Evolutionary conservation across 2,329 filamentous ascomycete genomes (phyloP).

Genomic region (Colletotrichum gloeosporioides): DNA sequence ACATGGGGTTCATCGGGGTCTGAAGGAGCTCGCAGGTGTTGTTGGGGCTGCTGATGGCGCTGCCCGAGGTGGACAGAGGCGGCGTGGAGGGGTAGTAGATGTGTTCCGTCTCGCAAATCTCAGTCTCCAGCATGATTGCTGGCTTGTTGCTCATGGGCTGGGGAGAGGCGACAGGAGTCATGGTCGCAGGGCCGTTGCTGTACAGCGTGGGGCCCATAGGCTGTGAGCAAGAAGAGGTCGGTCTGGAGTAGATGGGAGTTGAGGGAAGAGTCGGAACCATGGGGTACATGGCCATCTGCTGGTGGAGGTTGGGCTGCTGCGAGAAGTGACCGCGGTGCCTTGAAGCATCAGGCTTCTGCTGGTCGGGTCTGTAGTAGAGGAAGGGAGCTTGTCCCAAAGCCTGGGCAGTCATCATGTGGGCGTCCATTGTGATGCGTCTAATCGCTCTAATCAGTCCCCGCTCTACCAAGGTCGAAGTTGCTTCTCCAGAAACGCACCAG

Average conservation of each 20-base stretch:
- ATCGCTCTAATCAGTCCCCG: slow-evolving; percentile 24
- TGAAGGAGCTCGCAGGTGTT: slow-evolving; percentile 77
- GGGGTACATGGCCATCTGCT: slow-evolving; percentile 59
- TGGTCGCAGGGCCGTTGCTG: slow-evolving; percentile 63
- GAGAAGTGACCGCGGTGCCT: slow-evolving; percentile 78
- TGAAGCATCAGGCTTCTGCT: slow-evolving; percentile 66
- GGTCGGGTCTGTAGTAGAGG: slow-evolving; percentile 85
- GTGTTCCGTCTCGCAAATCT: slow-evolving; percentile 64
- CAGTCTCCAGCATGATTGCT: slow-evolving; percentile 79
- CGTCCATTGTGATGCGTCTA: slow-evolving; percentile 64
- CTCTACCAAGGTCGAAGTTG: not conserved
- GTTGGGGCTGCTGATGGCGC: slow-evolving; percentile 80
- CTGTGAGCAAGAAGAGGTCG: slow-evolving; percentile 70
- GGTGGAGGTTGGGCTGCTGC: slow-evolving; percentile 47
- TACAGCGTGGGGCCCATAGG: slow-evolving; percentile 58
- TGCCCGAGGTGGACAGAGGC: slow-evolving; percentile 83
- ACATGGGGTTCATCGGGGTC: slow-evolving; percentile 83
- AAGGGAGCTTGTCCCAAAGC: slow-evolving; percentile 76
- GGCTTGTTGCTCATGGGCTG: slow-evolving; percentile 74
- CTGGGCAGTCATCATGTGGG: slow-evolving; percentile 59
- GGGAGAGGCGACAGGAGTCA: slow-evolving; percentile 80
- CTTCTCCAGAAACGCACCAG: slow-evolving; percentile 32
- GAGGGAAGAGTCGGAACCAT: slow-evolving; percentile 64
- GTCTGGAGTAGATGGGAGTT: slow-evolving; percentile 69
- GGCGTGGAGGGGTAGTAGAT: slow-evolving; percentile 85